Percentiles rank a stretch among this genome's conserved stretches.
Conservation (phyloP, 78 protist genomes). For the Trichosphaerium sp. region DNA sequence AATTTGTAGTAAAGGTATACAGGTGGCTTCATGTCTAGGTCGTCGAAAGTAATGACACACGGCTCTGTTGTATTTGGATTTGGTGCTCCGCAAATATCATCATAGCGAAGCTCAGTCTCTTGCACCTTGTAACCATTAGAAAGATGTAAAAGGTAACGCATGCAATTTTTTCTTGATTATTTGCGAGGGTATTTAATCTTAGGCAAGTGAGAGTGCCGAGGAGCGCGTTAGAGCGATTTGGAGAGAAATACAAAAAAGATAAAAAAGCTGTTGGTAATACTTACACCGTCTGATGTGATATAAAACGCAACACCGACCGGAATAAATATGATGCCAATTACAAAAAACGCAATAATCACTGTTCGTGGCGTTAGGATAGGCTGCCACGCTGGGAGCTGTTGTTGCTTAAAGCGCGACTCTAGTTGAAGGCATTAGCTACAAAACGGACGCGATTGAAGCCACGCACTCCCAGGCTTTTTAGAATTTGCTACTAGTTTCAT, state of each 20-base stretch:
- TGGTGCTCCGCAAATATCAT: constrained; percentile 14
- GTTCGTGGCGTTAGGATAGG: constrained; percentile 86
- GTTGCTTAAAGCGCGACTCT: constrained; percentile 73
- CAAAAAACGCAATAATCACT: constrained; percentile 68
- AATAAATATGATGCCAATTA: constrained; percentile 66
- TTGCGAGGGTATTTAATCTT: neutral
- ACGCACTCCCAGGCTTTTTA: too few species aligned
- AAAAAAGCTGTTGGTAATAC: too few species aligned
- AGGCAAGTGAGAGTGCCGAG: neutral
- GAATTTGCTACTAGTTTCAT: too few species aligned
- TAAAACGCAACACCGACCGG: constrained; percentile 75
- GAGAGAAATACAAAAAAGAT: too few species aligned
- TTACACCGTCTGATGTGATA: constrained; percentile 24
- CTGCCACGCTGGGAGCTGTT: constrained; percentile 87
- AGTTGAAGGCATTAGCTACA: too few species aligned
- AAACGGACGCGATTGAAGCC: too few species aligned
- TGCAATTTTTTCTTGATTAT: too few species aligned
- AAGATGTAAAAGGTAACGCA: too few species aligned
- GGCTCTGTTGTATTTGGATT: neutral
- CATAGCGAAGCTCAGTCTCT: constrained; percentile 25
- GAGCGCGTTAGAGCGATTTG: neutral
- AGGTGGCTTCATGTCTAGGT: constrained; percentile 40
- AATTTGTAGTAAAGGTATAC: constrained; percentile 81
- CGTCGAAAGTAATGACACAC: constrained; percentile 7
- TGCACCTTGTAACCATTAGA: neutral